Percentiles rank a stretch among this genome's conserved stretches.
Conservation (phyloP, 2,329 filamentous ascomycete genomes). For the Arthrobotrys sphaeroides region DNA sequence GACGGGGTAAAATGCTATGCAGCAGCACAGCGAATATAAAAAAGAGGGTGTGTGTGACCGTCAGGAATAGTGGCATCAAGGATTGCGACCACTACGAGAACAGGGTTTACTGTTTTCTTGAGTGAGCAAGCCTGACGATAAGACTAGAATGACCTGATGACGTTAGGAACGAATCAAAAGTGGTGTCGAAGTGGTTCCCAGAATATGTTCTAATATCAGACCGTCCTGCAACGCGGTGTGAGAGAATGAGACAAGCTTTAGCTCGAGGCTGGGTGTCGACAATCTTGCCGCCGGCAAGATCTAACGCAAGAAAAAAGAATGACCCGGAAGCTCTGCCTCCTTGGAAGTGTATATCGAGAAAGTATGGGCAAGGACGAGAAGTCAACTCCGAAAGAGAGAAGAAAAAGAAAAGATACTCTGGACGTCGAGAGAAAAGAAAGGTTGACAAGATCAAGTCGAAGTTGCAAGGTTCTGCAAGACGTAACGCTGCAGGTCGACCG, state of each 20-base stretch:
- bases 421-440: slow-evolving; percentile 46
- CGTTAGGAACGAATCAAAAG: slow-evolving; percentile 19
- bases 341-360: slow-evolving; percentile 37
- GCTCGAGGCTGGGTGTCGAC: slow-evolving; percentile 14
- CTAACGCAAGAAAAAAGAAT: slow-evolving; percentile 32
- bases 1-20: slow-evolving; percentile 37
- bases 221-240: slow-evolving; percentile 27
- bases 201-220: slow-evolving; percentile 30
- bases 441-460: slow-evolving; percentile 23
- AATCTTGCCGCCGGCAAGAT: slow-evolving; percentile 36
- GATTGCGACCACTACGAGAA: slow-evolving; percentile 20
- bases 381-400: slow-evolving; percentile 18
- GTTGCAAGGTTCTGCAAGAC: slow-evolving; percentile 48
- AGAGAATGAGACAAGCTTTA: slow-evolving; percentile 33
- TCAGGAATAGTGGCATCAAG: slow-evolving; percentile 38
- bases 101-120: slow-evolving; percentile 17
- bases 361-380: slow-evolving; percentile 39
- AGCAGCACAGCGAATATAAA: slow-evolving; percentile 36
- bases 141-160: slow-evolving; percentile 53
- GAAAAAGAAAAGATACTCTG: slow-evolving; percentile 39
- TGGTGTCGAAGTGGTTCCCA: slow-evolving; percentile 24
- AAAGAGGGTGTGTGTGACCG: slow-evolving; percentile 25
- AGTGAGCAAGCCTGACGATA: slow-evolving; percentile 44
- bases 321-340: slow-evolving; percentile 54
- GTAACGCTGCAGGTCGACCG: slow-evolving; percentile 49